Evolutionary conservation across 2,329 filamentous ascomycete species (phyloP).

Genomic region (Aureobasidium lini): DNA sequence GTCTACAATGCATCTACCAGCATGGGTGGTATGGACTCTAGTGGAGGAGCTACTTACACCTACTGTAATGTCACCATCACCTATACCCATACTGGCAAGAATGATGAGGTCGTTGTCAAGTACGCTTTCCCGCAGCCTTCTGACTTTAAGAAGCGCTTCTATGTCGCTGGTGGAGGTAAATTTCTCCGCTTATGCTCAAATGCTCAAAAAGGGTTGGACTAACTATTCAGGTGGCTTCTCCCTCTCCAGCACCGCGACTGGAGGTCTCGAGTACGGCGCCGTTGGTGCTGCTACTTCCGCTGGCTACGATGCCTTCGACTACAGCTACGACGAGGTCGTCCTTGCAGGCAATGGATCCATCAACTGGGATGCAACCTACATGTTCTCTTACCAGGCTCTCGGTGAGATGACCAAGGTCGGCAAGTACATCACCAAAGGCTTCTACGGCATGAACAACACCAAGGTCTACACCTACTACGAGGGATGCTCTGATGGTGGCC

Average conservation of each 20-base stretch:
- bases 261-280: conserved; percentile 39
- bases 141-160: conserved; percentile 39
- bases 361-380: conserved; percentile 44
- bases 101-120: conserved; percentile 28
- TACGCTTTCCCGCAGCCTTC: conserved; percentile 37
- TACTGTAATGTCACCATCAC: conserved; percentile 19
- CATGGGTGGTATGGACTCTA: not conserved
- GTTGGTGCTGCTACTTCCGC: conserved; percentile 42
- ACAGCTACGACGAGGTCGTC: conserved; percentile 29
- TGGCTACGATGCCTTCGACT: conserved; percentile 43
- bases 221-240: conserved; percentile 28
- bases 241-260: conserved; percentile 32
- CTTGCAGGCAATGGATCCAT: conserved; percentile 39
- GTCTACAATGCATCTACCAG: conserved; percentile 24
- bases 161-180: conserved; percentile 26
- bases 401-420: conserved; percentile 45
- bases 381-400: conserved; percentile 46
- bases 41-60: conserved; percentile 21
- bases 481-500: conserved; percentile 48
- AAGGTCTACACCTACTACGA: conserved; percentile 44
- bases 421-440: conserved; percentile 36
- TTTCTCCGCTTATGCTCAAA: not conserved
- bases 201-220: not conserved
- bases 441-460: conserved; percentile 28
- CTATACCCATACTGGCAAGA: conserved; percentile 37